These are phyloP conservation scores for Leishmania arabica DNA, from an alignment of 208 protist genomes.

Conservation along the genomic window DNA sequence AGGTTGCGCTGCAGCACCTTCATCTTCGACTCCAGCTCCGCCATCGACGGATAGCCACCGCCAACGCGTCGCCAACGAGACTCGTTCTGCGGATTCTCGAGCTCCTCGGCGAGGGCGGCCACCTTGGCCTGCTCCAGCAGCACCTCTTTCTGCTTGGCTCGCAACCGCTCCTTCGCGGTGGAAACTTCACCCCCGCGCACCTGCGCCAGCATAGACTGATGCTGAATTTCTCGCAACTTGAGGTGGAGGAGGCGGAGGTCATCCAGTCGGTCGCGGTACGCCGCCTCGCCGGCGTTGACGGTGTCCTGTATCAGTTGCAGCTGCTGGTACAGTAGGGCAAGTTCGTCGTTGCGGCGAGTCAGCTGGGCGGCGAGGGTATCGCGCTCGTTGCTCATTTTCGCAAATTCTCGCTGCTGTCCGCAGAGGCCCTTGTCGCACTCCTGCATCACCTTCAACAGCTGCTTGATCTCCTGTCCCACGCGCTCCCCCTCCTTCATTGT, in stretches of 20 bases:
- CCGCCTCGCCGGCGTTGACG: conserved; percentile 93
- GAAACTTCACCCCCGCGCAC: conserved; percentile 87
- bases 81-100: conserved; percentile 95
- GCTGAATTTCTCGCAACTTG: conserved; percentile 90
- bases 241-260: conserved; percentile 74
- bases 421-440: conserved; percentile 92
- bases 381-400: conserved; percentile 95
- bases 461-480: conserved; percentile 88
- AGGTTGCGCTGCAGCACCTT: conserved; percentile 95
- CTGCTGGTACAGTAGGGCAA: conserved; percentile 98
- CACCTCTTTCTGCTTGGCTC: conserved; percentile 49
- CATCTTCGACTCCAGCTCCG: conserved; percentile 96
- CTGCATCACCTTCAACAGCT: conserved; percentile 95
- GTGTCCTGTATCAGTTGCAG: conserved; percentile 96
- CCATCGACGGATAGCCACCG: conserved; percentile 90
- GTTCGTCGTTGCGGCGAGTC: conserved; percentile 98
- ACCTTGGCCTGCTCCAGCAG: conserved; percentile 79
- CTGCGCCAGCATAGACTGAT: conserved; percentile 80
- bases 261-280: conserved; percentile 91
- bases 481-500: conserved; percentile 55
- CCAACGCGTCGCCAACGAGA: conserved; percentile 94
- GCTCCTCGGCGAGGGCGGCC: conserved; percentile 96
- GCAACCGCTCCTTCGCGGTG: conserved; percentile 46
- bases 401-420: conserved; percentile 93
- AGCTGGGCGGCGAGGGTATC: conserved; percentile 96